phyloP scores from a whole-genome alignment of 2,329 filamentous ascomycete genomes.

The Domatiomyces globalis region DNA sequence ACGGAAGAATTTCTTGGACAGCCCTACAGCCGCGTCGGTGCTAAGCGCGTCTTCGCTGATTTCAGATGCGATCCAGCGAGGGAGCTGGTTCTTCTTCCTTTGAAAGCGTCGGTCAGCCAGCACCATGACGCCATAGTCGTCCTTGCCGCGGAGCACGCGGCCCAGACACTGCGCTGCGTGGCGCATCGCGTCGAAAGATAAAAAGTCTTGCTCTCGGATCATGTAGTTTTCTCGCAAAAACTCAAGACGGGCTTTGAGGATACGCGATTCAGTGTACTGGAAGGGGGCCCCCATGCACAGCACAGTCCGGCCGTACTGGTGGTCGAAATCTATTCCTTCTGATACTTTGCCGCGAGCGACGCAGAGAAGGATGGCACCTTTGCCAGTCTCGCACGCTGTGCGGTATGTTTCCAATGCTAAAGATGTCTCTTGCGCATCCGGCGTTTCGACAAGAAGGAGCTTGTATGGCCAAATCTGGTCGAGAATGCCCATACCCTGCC shows the following conservation, averaged over 20 bases:
- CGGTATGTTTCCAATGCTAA: constrained; percentile 91
- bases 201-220: constrained; percentile 91
- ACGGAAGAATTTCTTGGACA: constrained; percentile 74
- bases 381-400: constrained; percentile 92
- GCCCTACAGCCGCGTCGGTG: constrained; percentile 86
- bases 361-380: constrained; percentile 82
- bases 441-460: constrained; percentile 91
- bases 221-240: constrained; percentile 95
- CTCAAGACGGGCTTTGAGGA: constrained; percentile 86
- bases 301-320: constrained; percentile 93
- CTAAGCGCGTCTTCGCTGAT: constrained; percentile 77
- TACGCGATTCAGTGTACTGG: constrained; percentile 95
- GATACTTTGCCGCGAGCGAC: constrained; percentile 95
- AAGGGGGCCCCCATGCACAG: constrained; percentile 94
- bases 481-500: constrained; percentile 96
- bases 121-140: constrained; percentile 99
- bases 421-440: constrained; percentile 92
- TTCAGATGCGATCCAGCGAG: constrained; percentile 91
- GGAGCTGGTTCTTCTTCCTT: constrained; percentile 78
- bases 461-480: constrained; percentile 99
- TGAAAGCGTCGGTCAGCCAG: constrained; percentile 85
- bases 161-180: constrained; percentile 94
- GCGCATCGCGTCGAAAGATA: constrained; percentile 99
- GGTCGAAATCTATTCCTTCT: constrained; percentile 97
- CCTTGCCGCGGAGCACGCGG: constrained; percentile 86